A percentile compares a stretch with the other conserved stretches of the same genome.
Evolutionary conservation across 1,284 basidiomycete species (phyloP).

Genomic region (Moesziomyces sp.): DNA sequence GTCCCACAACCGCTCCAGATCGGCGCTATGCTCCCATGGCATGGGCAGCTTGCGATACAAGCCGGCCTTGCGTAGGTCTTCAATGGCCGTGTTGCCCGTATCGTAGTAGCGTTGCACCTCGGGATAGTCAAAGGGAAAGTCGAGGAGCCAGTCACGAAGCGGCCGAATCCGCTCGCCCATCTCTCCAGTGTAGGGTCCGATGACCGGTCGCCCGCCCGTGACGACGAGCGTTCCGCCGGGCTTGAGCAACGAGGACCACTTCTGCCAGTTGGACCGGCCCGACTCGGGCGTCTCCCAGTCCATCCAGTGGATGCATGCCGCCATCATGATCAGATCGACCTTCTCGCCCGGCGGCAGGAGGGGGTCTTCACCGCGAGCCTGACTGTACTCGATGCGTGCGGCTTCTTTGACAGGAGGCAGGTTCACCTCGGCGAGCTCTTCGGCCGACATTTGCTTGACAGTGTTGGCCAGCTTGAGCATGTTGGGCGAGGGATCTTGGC

Average conservation of each 20-base stretch:
- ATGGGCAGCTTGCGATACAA: conserved; percentile 38
- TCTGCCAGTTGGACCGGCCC: conserved; percentile 24
- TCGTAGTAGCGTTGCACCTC: conserved; percentile 27
- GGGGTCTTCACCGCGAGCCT: conserved; percentile 34
- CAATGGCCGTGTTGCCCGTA: neutral
- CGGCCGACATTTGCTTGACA: conserved; percentile 39
- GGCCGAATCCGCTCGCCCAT: conserved; percentile 34
- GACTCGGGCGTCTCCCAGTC: conserved; percentile 32
- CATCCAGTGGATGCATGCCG: conserved; percentile 48
- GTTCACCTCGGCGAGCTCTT: conserved; percentile 28
- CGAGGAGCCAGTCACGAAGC: conserved; percentile 38
- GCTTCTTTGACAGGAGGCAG: conserved; percentile 32
- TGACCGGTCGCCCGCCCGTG: conserved; percentile 26
- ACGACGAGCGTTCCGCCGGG: conserved; percentile 43
- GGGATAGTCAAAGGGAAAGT: conserved; percentile 24
- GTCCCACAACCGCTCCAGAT: conserved; percentile 34
- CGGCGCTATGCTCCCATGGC: conserved; percentile 32
- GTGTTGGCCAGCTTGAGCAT: conserved; percentile 47
- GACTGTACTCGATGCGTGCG: conserved; percentile 25
- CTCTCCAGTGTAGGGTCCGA: conserved; percentile 36
- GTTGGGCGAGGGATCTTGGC: conserved; percentile 39
- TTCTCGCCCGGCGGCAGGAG: conserved; percentile 34
- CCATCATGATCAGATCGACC: conserved; percentile 48
- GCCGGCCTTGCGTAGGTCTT: conserved; percentile 20
- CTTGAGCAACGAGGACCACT: conserved; percentile 37